A percentile compares a stretch with the other conserved stretches of the same genome.
Evolutionary conservation across 2,329 filamentous ascomycete genomes (phyloP).

Genomic region (Tolypocladium inflatum): DNA sequence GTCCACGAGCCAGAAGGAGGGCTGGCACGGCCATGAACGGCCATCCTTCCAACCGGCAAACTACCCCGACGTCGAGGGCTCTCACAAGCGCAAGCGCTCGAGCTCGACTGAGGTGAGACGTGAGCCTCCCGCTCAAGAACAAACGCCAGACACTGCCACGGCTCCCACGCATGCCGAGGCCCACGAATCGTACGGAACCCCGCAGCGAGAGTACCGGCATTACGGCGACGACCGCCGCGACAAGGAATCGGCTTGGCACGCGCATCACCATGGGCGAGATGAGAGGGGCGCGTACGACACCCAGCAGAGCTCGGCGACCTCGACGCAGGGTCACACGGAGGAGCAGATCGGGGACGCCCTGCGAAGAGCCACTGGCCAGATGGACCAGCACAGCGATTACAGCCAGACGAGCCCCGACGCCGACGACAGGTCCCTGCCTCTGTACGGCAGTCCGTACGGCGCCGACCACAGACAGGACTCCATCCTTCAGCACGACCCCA

Average conservation of each 20-base stretch:
- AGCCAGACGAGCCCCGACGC: slow-evolving; percentile 44
- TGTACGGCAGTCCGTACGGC: slow-evolving; percentile 33
- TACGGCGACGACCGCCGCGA: slow-evolving; percentile 37
- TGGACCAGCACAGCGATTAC: slow-evolving; percentile 39
- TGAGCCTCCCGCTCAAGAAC: slow-evolving; percentile 23
- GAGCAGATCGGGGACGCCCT: slow-evolving; percentile 38
- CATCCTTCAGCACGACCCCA: slow-evolving; percentile 48
- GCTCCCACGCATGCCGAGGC: slow-evolving; percentile 23
- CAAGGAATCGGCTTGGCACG: slow-evolving; percentile 37
- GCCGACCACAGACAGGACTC: slow-evolving; percentile 38
- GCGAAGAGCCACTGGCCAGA: slow-evolving; percentile 33
- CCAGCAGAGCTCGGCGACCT: slow-evolving; percentile 33
- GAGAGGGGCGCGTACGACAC: slow-evolving; percentile 37
- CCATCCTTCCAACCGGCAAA: slow-evolving; percentile 27
- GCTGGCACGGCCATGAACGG: slow-evolving; percentile 34
- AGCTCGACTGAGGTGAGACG: slow-evolving; percentile 43
- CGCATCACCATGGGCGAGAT: slow-evolving; percentile 35
- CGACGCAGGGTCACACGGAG: slow-evolving; percentile 36
- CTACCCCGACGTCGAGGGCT: slow-evolving; percentile 35
- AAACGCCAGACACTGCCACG: slow-evolving; percentile 22
- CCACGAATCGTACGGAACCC: slow-evolving; percentile 32
- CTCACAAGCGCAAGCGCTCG: slow-evolving; percentile 63
- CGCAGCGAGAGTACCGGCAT: slow-evolving; percentile 34
- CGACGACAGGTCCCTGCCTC: slow-evolving; percentile 34
- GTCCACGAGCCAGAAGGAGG: slow-evolving; percentile 24